Base-by-base conservation (phyloP, 805 yeast genomes). In the Yarrowia sp. region DNA sequence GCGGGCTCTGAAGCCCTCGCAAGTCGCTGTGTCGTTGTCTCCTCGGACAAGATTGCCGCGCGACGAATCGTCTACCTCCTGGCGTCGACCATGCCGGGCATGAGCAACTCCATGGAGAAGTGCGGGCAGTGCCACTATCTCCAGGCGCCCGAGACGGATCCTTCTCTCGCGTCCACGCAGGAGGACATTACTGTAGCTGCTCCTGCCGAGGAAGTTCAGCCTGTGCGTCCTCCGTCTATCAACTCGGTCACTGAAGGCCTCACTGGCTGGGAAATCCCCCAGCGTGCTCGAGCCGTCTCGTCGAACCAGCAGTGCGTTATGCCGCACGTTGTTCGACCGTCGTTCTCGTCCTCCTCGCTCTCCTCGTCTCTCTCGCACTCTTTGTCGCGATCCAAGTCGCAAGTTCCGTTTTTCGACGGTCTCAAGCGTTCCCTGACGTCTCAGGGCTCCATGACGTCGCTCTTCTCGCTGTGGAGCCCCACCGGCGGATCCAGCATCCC, bases 261-360 rank as follows among this genome's bases (percentile, higher is more conserved):
- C 7, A 55, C 47, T 0, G 70, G 69, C 14, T 67, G 68, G 67
- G 69, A 67, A 18, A 63, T 68, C 16, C 65, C 68, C 12, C 56
- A 31, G 32, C 36, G 65, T 6, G 46, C 68, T 0, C 47, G 60
- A 10, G 53, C 65, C 0, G 47, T 33, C n/a, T 65, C 47, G 16
- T 41, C 65, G 4, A 41, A 62, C 22, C 33, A 59, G 41, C 53
- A 65, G n/a, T 61, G 67, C 18, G 66, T 65, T n/a, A 63, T 67
- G 41, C 68, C 69, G 3, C 69, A 66, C 53, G 69, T 67, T 12
- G 59, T 67, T 7, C 55, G 68, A 8, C 68, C 69, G 18, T 36
- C 63, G 7, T 62, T 63, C 35, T 67, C 69, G 7, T 63, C 66
- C 2, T 46, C 64, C 4, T 66, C 69, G 12, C 56, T 67, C 10